These are phyloP conservation scores for Candida freyschussii DNA, from an alignment of 1,139 yeast genomes.

Conservation along the genomic window DNA sequence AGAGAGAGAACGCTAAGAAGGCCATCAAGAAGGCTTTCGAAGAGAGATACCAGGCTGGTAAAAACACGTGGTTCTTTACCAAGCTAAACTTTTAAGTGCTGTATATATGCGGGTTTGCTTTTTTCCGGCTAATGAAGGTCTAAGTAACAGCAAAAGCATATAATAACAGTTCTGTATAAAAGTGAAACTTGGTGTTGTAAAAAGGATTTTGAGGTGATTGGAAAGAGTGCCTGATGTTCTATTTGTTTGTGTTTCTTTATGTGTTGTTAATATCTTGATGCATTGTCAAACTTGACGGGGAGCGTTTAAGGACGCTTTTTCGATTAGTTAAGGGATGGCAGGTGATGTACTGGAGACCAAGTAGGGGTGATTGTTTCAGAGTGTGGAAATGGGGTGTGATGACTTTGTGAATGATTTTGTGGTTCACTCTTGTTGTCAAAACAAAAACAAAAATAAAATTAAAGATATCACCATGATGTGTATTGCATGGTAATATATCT, in stretches of 20 bases:
- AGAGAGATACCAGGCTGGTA: slow-evolving; percentile 99
- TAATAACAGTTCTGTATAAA: no score
- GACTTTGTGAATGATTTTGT: slow-evolving; percentile 5
- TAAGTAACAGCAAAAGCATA: no score
- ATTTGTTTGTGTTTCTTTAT: slow-evolving; percentile 5
- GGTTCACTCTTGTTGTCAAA: slow-evolving; percentile 1
- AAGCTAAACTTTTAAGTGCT: slow-evolving; percentile 84
- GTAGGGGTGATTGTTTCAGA: slow-evolving; percentile 3
- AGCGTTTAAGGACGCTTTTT: no score
- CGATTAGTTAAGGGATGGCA: no score
- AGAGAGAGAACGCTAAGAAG: slow-evolving; percentile 98
- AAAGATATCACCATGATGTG: no score
- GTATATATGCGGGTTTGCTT: no score
- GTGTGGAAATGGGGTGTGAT: neutral
- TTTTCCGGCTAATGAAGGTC: no score
- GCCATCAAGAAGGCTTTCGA: slow-evolving; percentile 98
- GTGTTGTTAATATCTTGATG: slow-evolving; percentile 11
- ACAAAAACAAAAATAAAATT: slow-evolving; percentile 6
- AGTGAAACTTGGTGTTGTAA: no score
- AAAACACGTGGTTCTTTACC: slow-evolving; percentile 99
- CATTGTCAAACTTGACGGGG: slow-evolving; percentile 10
- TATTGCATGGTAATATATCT: slow-evolving; percentile 12
- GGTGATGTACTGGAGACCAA: no score
- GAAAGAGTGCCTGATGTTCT: no score
- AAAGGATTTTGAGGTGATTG: no score